Base-by-base conservation (phyloP, 2,329 filamentous ascomycete species). In the Penicillium sclerotiorum region DNA sequence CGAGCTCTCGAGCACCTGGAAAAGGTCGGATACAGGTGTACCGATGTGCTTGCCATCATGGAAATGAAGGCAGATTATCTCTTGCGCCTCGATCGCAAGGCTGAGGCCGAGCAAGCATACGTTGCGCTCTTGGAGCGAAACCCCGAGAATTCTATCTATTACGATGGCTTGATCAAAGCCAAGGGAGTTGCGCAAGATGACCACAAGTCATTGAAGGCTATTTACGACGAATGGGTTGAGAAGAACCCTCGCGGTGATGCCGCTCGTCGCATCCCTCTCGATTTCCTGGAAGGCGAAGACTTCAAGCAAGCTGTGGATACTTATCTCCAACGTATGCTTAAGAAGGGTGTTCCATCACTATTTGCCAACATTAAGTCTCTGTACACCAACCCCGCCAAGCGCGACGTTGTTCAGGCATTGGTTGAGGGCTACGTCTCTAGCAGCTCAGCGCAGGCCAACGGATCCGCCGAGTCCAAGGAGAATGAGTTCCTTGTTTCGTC, bases 301-400 rank as follows among this genome's bases (percentile, higher is more conserved):
- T 99, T 99, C 75, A 82, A 82, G 65, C 74, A 84, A 60, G 86
- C 89, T 20, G 92, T 88, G 7, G 86, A 91, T 67, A 73, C 77
- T 18, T 99, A 99, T 68, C 72, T 99, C 53, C 81, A 86, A 43
- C 80, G 87, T 23, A 95, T 95, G 88, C 80, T 99, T 49, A 85
- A 88, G 71, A 95, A 93, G 73, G 94, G 93, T 9, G 89, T 97
- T 4, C 93, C 94, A 1, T 99, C 94, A 2, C 92, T 93, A 3
- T 99, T 99, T 72, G 91, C 91, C 28, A 99, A 97, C 71, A 81
- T 99, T 53, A 99, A 99, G 77, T 86, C 95, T 59, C 81, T 99
- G 18, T 99, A 97, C 75, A 80, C 80, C 12, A 86, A 96, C 68
- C 60, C 80, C 1, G 80, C 75, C 60, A 99, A 99, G 77, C 89